Conservation (phyloP, 768 basidiomycete species). For the Suillus hirtellus region DNA sequence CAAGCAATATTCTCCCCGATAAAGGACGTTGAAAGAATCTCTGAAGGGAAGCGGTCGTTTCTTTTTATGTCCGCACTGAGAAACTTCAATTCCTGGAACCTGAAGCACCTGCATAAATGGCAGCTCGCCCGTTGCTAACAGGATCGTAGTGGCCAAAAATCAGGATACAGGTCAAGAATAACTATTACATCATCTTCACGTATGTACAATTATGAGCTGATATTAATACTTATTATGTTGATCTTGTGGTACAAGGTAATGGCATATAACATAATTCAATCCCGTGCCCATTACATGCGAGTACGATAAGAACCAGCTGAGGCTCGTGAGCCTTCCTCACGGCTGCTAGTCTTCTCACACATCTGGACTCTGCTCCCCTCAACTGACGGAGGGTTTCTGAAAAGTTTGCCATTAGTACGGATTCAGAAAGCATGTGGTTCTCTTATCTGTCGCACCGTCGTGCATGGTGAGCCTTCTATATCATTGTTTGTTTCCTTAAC, state of each 20-base stretch:
- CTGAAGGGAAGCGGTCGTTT: too few species aligned
- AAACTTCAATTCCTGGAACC: too few species aligned
- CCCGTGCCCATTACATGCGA: background rate
- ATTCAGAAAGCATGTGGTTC: conserved; percentile 28
- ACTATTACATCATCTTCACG: too few species aligned
- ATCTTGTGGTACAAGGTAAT: background rate
- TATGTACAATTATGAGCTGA: too few species aligned
- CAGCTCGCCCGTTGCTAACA: too few species aligned
- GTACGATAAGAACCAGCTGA: conserved; percentile 3
- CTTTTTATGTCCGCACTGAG: too few species aligned
- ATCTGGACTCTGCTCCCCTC: background rate
- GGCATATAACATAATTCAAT: background rate
- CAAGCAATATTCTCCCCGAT: too few species aligned
- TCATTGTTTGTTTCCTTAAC: background rate
- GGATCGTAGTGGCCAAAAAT: too few species aligned
- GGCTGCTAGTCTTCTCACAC: background rate
- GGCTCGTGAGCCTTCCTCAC: background rate
- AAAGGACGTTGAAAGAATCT: too few species aligned
- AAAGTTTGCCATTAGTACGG: background rate
- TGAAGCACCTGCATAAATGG: too few species aligned
- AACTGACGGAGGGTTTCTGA: background rate
- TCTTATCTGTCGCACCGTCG: conserved; percentile 39
- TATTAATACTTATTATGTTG: too few species aligned
- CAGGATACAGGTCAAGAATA: too few species aligned
- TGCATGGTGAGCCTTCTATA: conserved; percentile 32